Evolutionary conservation across 2,329 filamentous ascomycete species (phyloP).

Genomic region (Hypomyces rosellus): DNA sequence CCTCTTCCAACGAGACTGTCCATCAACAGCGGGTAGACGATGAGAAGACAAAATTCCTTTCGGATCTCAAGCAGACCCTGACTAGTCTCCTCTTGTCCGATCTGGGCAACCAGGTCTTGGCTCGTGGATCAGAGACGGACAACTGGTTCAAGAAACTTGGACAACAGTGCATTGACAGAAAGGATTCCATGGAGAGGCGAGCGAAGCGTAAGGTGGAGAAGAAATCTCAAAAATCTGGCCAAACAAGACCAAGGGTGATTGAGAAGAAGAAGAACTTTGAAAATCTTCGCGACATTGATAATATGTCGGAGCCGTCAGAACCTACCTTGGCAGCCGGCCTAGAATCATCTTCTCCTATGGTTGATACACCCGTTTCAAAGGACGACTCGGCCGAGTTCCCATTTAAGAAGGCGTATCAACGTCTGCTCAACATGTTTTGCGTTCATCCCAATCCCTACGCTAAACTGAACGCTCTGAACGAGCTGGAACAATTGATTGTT

Average conservation of each 20-base stretch:
- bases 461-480: constrained; percentile 77
- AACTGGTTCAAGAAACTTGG: constrained; percentile 70
- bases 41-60: constrained; percentile 72
- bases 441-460: constrained; percentile 81
- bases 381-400: constrained; percentile 55
- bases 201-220: constrained; percentile 34
- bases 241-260: constrained; percentile 44
- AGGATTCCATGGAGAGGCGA: constrained; percentile 47
- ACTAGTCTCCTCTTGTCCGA: constrained; percentile 85
- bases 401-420: constrained; percentile 72
- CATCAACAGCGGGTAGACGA: constrained; percentile 37
- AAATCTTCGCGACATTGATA: constrained; percentile 46
- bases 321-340: constrained; percentile 32
- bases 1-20: constrained; percentile 11
- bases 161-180: constrained; percentile 58
- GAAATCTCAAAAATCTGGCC: constrained; percentile 37
- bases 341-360: constrained; percentile 28
- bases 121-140: constrained; percentile 89
- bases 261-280: constrained; percentile 65
- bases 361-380: constrained; percentile 16
- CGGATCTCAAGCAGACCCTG: constrained; percentile 69
- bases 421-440: constrained; percentile 77
- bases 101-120: constrained; percentile 77
- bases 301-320: constrained; percentile 33
- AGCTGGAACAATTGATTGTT: constrained; percentile 75